Base-by-base conservation (phyloP, 164 flowering plant species). In the Saururus chinensis region DNA sequence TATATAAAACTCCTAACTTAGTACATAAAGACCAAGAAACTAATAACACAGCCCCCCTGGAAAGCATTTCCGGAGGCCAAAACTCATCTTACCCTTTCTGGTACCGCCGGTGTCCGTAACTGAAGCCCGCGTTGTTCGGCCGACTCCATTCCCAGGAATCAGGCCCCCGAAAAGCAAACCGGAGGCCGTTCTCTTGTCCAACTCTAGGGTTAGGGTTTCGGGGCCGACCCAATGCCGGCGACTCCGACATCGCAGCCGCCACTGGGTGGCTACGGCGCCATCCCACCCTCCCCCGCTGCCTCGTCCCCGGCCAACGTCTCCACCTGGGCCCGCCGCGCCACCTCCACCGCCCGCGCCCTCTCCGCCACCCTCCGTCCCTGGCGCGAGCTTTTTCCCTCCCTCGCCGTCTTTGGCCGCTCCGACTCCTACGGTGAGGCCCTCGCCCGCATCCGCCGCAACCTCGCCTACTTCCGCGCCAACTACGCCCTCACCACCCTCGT, bases 391-490 rank as follows among this genome's bases (percentile, higher is more conserved):
- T 73, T 89, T 69, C 61, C 77, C n/a, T 68, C 71, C 68, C 66
- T 63, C 24, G 19, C 71, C 21, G 48, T 84, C 19, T 64, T 89
- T 64, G 52, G 54, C 54, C 74, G 79, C 71, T 88, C 97, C 7
- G 55, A 72, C 67, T 67, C 76, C 68, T 51, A 70, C 67, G 62
- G 83, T 53, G 87, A 83, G 58, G 73, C 84, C 52, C 66, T 79
- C 37, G 64, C 71, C 14, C 84, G 89, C 48, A 63, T 87, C 70
- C 48, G 62, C 42, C 74, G 68, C 16, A 90, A 87, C 76, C 73
- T 84, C 56, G 35, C 63, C 69, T 71, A 71, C 53, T 88, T 88
- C 69, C 80, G 76, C 53, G 62, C 71, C 37, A 88, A 88, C 74
- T 90, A 88, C 82, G 59, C 81, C 45, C 19, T 79, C 14, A 40